A percentile compares a stretch with the other conserved stretches of the same genome.
These are phyloP conservation scores for Handroanthus guayacan DNA, from an alignment of 257 asterid genomes.

Conservation along the genomic window DNA sequence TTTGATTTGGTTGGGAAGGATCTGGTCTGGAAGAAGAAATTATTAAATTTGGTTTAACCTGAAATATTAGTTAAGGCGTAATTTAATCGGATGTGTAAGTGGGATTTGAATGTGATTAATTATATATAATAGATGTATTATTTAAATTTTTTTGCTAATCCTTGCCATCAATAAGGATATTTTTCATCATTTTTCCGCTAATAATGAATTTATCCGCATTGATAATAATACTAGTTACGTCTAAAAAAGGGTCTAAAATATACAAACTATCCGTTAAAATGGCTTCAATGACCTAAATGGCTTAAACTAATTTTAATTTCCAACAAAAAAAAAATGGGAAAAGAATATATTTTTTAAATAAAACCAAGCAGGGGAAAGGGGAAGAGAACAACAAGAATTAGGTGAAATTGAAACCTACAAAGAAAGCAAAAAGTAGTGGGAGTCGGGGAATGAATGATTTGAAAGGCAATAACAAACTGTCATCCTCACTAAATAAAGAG, in stretches of 20 bases:
- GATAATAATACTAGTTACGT: no score
- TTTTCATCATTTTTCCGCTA: no score
- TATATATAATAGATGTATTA: background rate
- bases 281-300: no score
- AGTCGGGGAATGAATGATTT: conserved; percentile 19
- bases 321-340: background rate
- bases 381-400: conserved; percentile 21
- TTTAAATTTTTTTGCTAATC: background rate
- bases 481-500: background rate
- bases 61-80: background rate
- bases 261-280: background rate
- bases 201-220: no score
- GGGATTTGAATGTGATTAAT: conserved; percentile 10
- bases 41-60: background rate
- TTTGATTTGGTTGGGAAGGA: background rate
- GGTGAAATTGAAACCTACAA: conserved; percentile 33
- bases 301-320: no score
- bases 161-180: background rate
- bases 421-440: conserved; percentile 24
- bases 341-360: conserved; percentile 23
- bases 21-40: background rate
- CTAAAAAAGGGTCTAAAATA: background rate
- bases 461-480: conserved; percentile 12
- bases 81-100: background rate
- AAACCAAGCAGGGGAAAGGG: conserved; percentile 26